A percentile compares a stretch with the other conserved stretches of the same genome.
These are phyloP conservation scores for Chalaropsis thielavioides DNA, from an alignment of 2,329 filamentous ascomycete species.

Conservation along the genomic window DNA sequence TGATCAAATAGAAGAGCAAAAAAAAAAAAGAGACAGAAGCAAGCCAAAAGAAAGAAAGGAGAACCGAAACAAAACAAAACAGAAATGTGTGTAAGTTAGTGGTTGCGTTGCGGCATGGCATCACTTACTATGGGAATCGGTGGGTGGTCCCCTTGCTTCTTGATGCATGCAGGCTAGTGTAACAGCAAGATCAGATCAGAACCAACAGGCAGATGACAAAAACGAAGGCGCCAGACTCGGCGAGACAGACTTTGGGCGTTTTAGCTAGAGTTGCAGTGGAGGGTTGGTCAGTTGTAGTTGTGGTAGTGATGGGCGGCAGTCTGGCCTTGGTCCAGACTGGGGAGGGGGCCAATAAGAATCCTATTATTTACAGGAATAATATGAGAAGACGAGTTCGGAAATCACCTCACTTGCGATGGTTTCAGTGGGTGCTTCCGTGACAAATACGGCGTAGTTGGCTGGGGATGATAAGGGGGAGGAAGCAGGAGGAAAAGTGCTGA, in stretches of 20 bases:
- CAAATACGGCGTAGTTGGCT: background rate
- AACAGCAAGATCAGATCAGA: slow-evolving; percentile 7
- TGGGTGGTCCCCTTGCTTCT: background rate
- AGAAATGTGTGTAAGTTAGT: background rate
- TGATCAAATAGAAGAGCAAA: background rate
- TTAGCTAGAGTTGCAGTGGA: background rate
- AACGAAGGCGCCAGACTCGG: background rate
- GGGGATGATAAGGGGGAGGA: background rate
- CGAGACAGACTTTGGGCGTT: background rate
- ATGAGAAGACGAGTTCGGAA: background rate
- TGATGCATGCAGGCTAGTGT: background rate
- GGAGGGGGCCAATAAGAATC: background rate
- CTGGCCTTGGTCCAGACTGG: background rate
- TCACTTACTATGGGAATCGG: background rate
- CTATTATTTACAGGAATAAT: slow-evolving; percentile 1
- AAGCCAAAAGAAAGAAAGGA: slow-evolving; percentile 1
- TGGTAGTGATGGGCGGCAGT: background rate
- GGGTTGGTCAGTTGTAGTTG: background rate
- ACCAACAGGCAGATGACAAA: background rate
- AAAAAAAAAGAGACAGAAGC: background rate
- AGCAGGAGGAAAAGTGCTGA: background rate
- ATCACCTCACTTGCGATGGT: slow-evolving; percentile 1
- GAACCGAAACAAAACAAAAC: slow-evolving; percentile 1
- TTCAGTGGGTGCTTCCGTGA: slow-evolving; percentile 2
- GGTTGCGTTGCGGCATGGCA: background rate